phyloP scores from a whole-genome alignment of 2,329 filamentous ascomycete species.

The Monilinia fructigena region DNA sequence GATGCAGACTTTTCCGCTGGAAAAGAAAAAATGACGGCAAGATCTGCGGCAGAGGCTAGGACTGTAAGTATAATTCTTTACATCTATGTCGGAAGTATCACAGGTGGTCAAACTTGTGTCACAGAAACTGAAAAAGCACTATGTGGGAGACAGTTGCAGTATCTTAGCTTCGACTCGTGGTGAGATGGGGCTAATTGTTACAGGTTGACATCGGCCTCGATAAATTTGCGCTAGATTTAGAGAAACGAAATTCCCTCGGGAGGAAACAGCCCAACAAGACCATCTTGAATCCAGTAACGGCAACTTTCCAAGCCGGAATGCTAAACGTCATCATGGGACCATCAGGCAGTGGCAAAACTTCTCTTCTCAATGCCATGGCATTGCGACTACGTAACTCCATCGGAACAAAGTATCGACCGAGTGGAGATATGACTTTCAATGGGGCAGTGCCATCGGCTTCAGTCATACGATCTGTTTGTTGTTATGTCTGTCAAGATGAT shows the following conservation, averaged over 20 bases:
- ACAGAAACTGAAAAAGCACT: no score
- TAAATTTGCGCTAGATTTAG: constrained; percentile 61
- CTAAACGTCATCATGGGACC: constrained; percentile 80
- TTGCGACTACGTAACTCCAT: constrained; percentile 61
- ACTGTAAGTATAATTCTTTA: constrained; percentile 37
- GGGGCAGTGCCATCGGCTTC: constrained; percentile 64
- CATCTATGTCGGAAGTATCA: background rate
- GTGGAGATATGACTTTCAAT: constrained; percentile 68
- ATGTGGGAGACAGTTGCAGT: background rate
- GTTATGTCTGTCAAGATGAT: constrained; percentile 77
- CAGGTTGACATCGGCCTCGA: constrained; percentile 63
- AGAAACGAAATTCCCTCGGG: constrained; percentile 57
- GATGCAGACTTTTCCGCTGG: constrained; percentile 65
- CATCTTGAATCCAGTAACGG: constrained; percentile 66
- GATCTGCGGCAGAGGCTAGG: constrained; percentile 53
- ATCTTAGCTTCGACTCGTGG: background rate
- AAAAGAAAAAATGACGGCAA: constrained; percentile 65
- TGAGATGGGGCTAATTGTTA: background rate
- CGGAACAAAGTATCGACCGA: constrained; percentile 59
- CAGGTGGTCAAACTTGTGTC: background rate
- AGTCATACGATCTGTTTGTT: constrained; percentile 69
- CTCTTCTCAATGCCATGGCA: constrained; percentile 71
- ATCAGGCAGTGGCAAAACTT: constrained; percentile 75
- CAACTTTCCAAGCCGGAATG: constrained; percentile 65
- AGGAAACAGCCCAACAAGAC: constrained; percentile 53